Percentiles rank a stretch among this genome's conserved stretches.
Conservation (phyloP, 2,329 filamentous ascomycete species). For the Didymella keratinophila region DNA sequence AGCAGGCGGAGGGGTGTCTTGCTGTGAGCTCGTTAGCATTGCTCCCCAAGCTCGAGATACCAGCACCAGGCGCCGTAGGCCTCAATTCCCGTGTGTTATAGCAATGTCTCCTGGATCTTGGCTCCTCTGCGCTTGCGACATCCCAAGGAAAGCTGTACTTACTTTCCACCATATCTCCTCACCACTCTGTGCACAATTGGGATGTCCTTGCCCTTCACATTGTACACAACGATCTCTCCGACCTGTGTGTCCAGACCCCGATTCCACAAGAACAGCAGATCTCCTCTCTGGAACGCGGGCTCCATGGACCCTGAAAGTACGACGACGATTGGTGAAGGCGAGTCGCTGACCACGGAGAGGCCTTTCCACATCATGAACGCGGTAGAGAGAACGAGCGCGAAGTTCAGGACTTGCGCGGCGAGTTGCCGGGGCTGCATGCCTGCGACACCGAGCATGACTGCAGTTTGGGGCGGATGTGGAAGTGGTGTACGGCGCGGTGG, state of each 20-base stretch:
- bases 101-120: background rate
- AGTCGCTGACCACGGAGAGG: conserved; percentile 77
- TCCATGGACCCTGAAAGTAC: conserved; percentile 88
- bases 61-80: background rate
- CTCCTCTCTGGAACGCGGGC: conserved; percentile 80
- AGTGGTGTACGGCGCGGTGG: background rate
- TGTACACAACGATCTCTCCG: conserved; percentile 80
- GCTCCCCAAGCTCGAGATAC: background rate
- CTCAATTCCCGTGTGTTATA: background rate
- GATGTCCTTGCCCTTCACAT: conserved; percentile 91
- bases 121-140: background rate
- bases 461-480: conserved; percentile 18
- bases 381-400: conserved; percentile 86
- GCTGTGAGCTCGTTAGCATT: conserved; percentile 37
- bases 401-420: conserved; percentile 84
- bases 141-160: conserved; percentile 36
- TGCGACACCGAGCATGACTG: conserved; percentile 58
- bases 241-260: conserved; percentile 69
- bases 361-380: conserved; percentile 95
- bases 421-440: conserved; percentile 78
- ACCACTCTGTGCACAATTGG: conserved; percentile 96
- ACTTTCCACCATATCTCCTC: conserved; percentile 70
- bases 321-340: conserved; percentile 74
- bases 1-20: conserved; percentile 70
- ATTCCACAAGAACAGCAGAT: conserved; percentile 81